phyloP scores from a whole-genome alignment of 2,329 filamentous ascomycete genomes.

The Nemania serpens region DNA sequence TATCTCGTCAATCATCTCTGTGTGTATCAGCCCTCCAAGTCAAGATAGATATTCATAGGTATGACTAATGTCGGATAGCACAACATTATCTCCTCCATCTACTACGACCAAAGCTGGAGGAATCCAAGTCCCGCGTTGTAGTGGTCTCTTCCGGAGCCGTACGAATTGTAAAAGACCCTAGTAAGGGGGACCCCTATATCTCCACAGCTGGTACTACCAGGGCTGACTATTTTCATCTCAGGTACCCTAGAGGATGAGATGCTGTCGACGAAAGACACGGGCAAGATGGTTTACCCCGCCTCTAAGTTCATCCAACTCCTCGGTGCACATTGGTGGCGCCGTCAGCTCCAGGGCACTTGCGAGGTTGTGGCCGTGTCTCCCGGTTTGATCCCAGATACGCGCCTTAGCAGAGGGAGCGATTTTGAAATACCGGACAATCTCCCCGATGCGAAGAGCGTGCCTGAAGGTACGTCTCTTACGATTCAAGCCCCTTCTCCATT shows the following conservation, averaged over 20 bases:
- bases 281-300: constrained; percentile 44
- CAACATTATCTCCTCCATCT: constrained; percentile 59
- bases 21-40: constrained; percentile 35
- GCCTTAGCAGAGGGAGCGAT: constrained; percentile 43
- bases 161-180: constrained; percentile 46
- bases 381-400: constrained; percentile 55
- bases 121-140: constrained; percentile 53
- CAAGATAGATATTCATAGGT: background rate
- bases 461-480: constrained; percentile 46
- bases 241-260: constrained; percentile 36
- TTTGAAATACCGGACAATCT: constrained; percentile 40
- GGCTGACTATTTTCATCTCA: constrained; percentile 18
- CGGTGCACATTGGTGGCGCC: constrained; percentile 60
- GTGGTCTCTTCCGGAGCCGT: constrained; percentile 57
- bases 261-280: constrained; percentile 44
- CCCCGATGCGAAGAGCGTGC: constrained; percentile 53
- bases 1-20: constrained; percentile 59
- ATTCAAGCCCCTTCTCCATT: background rate
- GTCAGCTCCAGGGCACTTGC: constrained; percentile 51
- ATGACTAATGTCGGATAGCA: constrained; percentile 42
- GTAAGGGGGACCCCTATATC: constrained; percentile 29
- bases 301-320: constrained; percentile 58
- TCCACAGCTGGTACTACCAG: background rate
- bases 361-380: constrained; percentile 58
- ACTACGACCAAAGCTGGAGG: constrained; percentile 52